Conservation (phyloP, 768 basidiomycete genomes). For the Leccinum subgranulosum region DNA sequence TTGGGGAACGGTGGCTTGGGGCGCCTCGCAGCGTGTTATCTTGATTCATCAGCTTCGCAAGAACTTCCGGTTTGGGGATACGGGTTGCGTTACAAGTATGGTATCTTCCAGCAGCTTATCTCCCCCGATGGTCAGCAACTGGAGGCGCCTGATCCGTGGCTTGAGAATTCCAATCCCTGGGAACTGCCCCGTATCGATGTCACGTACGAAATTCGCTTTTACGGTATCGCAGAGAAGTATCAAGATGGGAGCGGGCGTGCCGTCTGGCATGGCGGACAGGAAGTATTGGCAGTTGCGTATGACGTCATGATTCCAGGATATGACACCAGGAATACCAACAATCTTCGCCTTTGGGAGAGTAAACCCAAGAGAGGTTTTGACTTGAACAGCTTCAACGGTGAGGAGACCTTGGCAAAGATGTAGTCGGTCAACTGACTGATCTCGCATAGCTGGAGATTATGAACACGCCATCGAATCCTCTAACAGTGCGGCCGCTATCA, state of each 20-base stretch:
- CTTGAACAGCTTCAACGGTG: constrained; percentile 92
- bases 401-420: background rate
- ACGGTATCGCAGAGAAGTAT: constrained; percentile 74
- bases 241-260: constrained; percentile 58
- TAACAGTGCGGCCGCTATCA: constrained; percentile 91
- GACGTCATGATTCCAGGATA: constrained; percentile 92
- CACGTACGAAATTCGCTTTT: constrained; percentile 82
- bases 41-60: constrained; percentile 88
- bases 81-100: constrained; percentile 88
- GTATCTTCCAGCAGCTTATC: constrained; percentile 94
- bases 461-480: constrained; percentile 84
- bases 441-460: constrained; percentile 77
- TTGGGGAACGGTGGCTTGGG: constrained; percentile 96
- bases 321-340: constrained; percentile 83
- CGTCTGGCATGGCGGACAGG: constrained; percentile 85
- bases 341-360: constrained; percentile 81
- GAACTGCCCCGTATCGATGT: constrained; percentile 86
- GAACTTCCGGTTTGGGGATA: constrained; percentile 96
- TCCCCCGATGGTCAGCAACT: constrained; percentile 80
- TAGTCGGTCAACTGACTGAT: background rate
- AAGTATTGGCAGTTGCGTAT: constrained; percentile 90
- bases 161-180: constrained; percentile 86
- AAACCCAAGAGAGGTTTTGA: constrained; percentile 91
- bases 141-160: constrained; percentile 92
- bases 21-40: constrained; percentile 94